Base-by-base conservation (phyloP, 768 basidiomycete genomes). In the Tylopilus balloui region DNA sequence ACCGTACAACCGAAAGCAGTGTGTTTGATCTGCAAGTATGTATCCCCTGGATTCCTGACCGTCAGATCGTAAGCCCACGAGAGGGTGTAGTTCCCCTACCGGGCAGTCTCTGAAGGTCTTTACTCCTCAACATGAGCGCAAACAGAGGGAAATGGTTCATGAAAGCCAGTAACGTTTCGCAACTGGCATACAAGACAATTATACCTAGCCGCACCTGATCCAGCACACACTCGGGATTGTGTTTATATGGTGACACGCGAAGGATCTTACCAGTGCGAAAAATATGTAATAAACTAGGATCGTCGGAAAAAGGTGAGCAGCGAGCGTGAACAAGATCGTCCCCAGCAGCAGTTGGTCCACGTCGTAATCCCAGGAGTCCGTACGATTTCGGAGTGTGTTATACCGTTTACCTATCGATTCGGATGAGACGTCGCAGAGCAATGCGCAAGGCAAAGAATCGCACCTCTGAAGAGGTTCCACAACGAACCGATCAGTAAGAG, bases 61-160 rank as follows among this genome's bases (percentile, higher is more conserved):
- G 28, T 51, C 28, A 48, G 34, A 42, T 27, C 4, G 8, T 14
- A 17, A 32, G n/a, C n/a, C n/a, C 32, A 31, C 20, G 32, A 10
- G 20, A 7, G 1, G 11, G n/a, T 11, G 17, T 9, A 21, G 15
- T 32, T 23, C 34, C 47, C 63, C 3, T 35, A 87, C 93, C 89
- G 49, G 95, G 92, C 8, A 96, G 61, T 24, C 95, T 75, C 58
- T 77, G 76, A 1, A 91, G 84, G 61, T 95, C 91, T 65, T 97
- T 96, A 8, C 83, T 55, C 23, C 90, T 75, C 25, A 97, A 64
- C 78, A 94, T 82, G 24, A 97, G 65, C 0, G 86, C 86, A 64
- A 97, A 97, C 3, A 98, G 71, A 1, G 95, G 93, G 54, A 96
- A 96, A 55, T 92, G 85, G 53, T 96, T 94, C 75, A 98, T 79